Conservation (phyloP, 495 filamentous ascomycete genomes). For the Penicillium nucicola region DNA sequence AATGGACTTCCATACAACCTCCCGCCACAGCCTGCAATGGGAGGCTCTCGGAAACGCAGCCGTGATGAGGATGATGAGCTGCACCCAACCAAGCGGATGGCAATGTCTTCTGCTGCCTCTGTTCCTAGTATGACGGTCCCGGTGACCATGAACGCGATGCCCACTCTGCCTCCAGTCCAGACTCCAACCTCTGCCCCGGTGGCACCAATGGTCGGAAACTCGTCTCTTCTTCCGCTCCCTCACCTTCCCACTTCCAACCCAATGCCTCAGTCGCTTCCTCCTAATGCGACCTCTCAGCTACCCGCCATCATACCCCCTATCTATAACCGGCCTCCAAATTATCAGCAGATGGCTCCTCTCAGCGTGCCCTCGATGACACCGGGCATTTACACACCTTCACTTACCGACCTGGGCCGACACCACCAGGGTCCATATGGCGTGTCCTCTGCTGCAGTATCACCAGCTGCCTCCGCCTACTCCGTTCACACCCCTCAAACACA, state of each 20-base stretch:
- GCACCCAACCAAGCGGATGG: conserved; percentile 64
- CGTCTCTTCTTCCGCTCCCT: conserved; percentile 56
- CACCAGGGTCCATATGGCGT: conserved; percentile 35
- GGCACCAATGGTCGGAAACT: conserved; percentile 23
- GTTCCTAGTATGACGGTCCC: conserved; percentile 32
- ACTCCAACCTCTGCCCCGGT: conserved; percentile 34
- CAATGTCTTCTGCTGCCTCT: conserved; percentile 26
- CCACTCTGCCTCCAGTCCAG: conserved; percentile 37
- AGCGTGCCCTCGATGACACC: conserved; percentile 30
- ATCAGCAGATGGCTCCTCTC: conserved; percentile 47
- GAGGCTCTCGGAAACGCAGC: conserved; percentile 65
- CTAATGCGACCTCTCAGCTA: conserved; percentile 53
- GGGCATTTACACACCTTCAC: conserved; percentile 46
- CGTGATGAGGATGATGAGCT: conserved; percentile 63
- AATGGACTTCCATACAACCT: conserved; percentile 25
- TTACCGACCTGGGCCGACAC: conserved; percentile 44
- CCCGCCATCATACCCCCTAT: conserved; percentile 58
- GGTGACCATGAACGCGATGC: conserved; percentile 29
- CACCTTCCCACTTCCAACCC: conserved; percentile 43
- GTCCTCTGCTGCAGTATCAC: conserved; percentile 37
- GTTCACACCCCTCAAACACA: conserved; percentile 49
- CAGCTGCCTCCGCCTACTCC: conserved; percentile 40
- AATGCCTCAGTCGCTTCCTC: conserved; percentile 32
- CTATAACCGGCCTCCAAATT: conserved; percentile 50
- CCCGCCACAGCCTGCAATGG: conserved; percentile 26